Evolutionary conservation across 306 rosid species (phyloP).

Genomic region (Vigna hirtella): DNA sequence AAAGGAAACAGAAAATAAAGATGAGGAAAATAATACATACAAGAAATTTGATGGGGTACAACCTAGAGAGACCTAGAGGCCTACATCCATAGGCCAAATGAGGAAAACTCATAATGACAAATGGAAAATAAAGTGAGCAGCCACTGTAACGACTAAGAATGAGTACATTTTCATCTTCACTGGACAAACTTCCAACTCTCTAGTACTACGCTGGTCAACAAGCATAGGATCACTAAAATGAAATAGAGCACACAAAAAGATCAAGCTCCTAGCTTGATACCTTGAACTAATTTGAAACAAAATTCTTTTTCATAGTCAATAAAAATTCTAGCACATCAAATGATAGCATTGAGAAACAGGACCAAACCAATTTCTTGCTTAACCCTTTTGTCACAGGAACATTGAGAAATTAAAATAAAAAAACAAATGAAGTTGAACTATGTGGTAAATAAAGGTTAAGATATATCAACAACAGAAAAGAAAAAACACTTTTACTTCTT

Average conservation of each 20-base stretch:
- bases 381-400: not conserved
- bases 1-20: not conserved
- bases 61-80: too few relatives aligned
- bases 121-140: too few relatives aligned
- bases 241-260: not conserved
- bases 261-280: not conserved
- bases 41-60: too few relatives aligned
- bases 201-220: not conserved
- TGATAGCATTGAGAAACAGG: not conserved
- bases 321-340: not conserved
- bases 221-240: not conserved
- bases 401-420: not conserved
- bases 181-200: not conserved
- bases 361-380: not conserved
- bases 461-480: not conserved
- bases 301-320: not conserved
- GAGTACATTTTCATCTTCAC: too few relatives aligned
- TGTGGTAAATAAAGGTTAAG: not conserved
- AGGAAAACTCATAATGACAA: too few relatives aligned
- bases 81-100: too few relatives aligned
- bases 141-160: too few relatives aligned
- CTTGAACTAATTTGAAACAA: slow-evolving; percentile 3
- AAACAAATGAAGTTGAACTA: not conserved
- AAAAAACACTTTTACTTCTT: not conserved
- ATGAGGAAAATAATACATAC: not conserved